phyloP scores from a whole-genome alignment of 768 basidiomycete species.

The Tulasnella sp. region DNA sequence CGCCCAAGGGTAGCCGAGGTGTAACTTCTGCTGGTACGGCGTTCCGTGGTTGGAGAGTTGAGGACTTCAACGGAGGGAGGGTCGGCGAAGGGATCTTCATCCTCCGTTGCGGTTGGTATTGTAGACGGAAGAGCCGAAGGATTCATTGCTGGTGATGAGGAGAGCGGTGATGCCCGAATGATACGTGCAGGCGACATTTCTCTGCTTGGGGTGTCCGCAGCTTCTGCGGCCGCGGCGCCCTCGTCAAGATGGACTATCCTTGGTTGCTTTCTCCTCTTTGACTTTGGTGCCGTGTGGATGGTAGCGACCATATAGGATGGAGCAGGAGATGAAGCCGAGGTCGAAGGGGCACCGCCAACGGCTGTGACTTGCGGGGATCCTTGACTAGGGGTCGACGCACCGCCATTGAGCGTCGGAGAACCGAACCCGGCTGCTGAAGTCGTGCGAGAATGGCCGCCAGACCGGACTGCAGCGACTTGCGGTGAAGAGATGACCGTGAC shows the following conservation, averaged over 20 bases:
- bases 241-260: constrained; percentile 75
- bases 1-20: constrained; percentile 3
- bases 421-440: neutral
- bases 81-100: neutral
- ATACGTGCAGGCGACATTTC: neutral
- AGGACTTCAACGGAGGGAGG: neutral
- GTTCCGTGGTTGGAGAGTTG: neutral
- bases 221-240: neutral
- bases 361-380: constrained; percentile 5
- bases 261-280: constrained; percentile 58
- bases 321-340: constrained; percentile 5
- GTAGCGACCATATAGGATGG: neutral
- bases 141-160: neutral
- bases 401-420: constrained; percentile 34
- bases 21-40: neutral
- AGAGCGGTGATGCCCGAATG: neutral
- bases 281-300: constrained; percentile 34
- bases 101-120: neutral
- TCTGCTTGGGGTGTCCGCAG: neutral
- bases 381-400: constrained; percentile 1
- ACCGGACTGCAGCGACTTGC: constrained; percentile 8
- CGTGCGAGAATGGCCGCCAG: neutral
- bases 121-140: neutral
- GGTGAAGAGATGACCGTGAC: constrained; percentile 18
- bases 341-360: neutral